These are phyloP conservation scores for Vaccinium darrowii DNA, from an alignment of 148 eudicot species.

Conservation along the genomic window DNA sequence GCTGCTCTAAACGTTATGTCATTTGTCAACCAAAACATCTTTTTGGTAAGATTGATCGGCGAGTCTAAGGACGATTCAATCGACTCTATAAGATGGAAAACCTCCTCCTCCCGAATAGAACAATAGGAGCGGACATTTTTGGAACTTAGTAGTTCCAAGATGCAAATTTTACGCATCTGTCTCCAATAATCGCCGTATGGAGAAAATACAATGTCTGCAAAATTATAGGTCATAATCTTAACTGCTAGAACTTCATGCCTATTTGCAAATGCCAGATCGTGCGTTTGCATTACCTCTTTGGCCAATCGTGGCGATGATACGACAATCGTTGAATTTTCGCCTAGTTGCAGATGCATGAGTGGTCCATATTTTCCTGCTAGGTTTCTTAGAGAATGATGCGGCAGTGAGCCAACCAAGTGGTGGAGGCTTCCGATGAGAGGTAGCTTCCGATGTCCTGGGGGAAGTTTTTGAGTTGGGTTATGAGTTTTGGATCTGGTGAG, in stretches of 20 bases:
- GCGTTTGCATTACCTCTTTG: not conserved
- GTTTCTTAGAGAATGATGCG: conserved; percentile 1
- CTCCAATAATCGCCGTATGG: conserved; percentile 25
- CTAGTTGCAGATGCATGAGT: conserved; percentile 17
- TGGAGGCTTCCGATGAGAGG: conserved; percentile 14
- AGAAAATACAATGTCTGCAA: conserved; percentile 1
- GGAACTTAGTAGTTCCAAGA: conserved; percentile 25
- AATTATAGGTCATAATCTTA: not conserved
- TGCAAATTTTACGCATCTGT: conserved; percentile 26
- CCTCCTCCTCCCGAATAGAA: conserved; percentile 18
- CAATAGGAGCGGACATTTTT: conserved; percentile 11
- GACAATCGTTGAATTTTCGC: not conserved
- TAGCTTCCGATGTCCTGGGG: conserved; percentile 15
- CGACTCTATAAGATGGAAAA: not conserved
- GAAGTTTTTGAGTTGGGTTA: not conserved
- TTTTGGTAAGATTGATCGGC: conserved; percentile 30
- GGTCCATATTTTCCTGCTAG: conserved; percentile 11
- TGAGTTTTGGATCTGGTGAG: not conserved
- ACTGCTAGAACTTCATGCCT: not conserved
- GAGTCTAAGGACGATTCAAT: not conserved
- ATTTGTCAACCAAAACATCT: conserved; percentile 21
- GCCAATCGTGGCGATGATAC: not conserved
- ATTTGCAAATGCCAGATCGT: conserved; percentile 6
- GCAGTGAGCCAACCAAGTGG: not conserved
- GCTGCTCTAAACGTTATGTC: conserved; percentile 31